These are phyloP conservation scores for Stentor coeruleus DNA, from an alignment of 73 alveolate species.

Conservation along the genomic window DNA sequence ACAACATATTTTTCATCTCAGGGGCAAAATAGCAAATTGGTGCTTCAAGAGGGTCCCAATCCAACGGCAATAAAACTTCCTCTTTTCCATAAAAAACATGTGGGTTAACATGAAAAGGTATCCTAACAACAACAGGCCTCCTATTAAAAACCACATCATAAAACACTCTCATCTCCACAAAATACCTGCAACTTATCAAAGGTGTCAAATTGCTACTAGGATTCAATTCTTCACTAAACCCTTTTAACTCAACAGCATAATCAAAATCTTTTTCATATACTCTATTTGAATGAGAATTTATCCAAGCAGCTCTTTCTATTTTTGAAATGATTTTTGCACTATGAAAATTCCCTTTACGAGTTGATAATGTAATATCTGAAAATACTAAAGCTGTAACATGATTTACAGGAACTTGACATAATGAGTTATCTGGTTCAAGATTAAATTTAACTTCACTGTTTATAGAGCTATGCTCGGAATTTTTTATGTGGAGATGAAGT, in stretches of 20 bases:
- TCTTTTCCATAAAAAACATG: neutral
- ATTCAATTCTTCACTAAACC: neutral
- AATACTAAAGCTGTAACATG: neutral
- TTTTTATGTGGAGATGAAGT: neutral
- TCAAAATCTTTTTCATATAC: constrained; percentile 20
- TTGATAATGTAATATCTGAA: neutral
- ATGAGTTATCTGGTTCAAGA: neutral
- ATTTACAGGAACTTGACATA: constrained; percentile 11
- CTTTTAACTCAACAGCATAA: neutral
- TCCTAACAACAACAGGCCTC: neutral
- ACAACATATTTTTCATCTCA: too few species aligned
- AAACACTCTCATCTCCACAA: neutral
- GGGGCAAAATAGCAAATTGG: constrained; percentile 3
- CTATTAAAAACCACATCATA: neutral
- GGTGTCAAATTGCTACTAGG: constrained; percentile 6
- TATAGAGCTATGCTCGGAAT: constrained; percentile 1
- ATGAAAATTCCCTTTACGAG: neutral
- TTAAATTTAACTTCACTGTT: neutral
- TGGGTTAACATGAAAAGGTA: neutral
- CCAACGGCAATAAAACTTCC: neutral
- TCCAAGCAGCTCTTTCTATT: constrained; percentile 11
- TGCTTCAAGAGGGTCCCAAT: constrained; percentile 17
- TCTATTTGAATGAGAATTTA: neutral
- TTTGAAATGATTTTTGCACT: neutral
- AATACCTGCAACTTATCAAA: neutral